phyloP scores from a whole-genome alignment of 768 basidiomycete genomes.

The Psilocybe sp. region DNA sequence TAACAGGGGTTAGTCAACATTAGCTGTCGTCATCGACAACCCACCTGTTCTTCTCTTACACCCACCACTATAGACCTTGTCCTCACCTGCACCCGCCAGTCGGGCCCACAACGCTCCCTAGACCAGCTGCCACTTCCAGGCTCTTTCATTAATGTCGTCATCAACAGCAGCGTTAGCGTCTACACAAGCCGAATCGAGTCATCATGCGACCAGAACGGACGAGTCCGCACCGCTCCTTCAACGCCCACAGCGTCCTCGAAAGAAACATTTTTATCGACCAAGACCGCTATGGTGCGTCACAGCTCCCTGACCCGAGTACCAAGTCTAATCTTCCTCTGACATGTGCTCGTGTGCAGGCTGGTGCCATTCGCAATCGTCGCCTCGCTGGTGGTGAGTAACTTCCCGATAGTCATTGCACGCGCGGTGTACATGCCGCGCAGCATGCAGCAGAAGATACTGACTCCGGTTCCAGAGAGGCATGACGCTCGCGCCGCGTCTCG shows the following conservation, averaged over 20 bases:
- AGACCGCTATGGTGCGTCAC: constrained; percentile 46
- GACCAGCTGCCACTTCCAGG: not conserved
- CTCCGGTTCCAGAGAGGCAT: constrained; percentile 63
- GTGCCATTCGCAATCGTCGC: constrained; percentile 72
- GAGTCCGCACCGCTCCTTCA: constrained; percentile 15
- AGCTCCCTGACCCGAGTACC: constrained; percentile 5
- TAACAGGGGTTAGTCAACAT: too few relatives aligned
- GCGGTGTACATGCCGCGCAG: constrained; percentile 3
- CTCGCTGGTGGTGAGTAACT: constrained; percentile 65
- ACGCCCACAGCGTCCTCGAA: constrained; percentile 10
- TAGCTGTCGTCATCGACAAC: too few relatives aligned
- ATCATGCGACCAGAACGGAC: constrained; percentile 23
- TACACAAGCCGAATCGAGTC: constrained; percentile 31
- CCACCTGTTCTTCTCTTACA: too few relatives aligned
- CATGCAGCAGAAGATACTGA: constrained; percentile 6
- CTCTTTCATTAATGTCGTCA: not conserved
- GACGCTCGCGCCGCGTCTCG: constrained; percentile 78
- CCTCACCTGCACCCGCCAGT: not conserved
- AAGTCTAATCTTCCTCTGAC: constrained; percentile 1
- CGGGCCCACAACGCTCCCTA: not conserved
- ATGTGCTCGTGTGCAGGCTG: constrained; percentile 46
- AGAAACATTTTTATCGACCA: constrained; percentile 52
- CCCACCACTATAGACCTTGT: too few relatives aligned
- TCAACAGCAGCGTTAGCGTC: constrained; percentile 1
- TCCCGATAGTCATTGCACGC: not conserved